phyloP scores from a whole-genome alignment of 2,329 filamentous ascomycete species.

The Talaromyces sp. region DNA sequence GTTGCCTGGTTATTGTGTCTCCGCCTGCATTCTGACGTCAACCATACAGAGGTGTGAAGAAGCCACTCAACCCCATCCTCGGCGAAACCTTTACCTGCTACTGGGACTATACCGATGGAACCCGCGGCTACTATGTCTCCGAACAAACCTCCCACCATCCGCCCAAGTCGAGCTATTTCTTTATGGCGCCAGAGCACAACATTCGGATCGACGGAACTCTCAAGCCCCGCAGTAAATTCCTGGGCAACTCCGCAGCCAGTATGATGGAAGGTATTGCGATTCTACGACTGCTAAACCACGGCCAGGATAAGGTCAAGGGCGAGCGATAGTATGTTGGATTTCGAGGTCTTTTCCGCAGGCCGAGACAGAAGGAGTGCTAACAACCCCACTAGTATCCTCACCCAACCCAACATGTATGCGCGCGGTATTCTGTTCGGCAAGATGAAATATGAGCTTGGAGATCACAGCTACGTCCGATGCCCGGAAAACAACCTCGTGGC shows the following conservation, averaged over 20 bases:
- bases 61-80: constrained; percentile 93
- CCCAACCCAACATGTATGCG: constrained; percentile 99
- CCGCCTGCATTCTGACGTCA: constrained; percentile 1
- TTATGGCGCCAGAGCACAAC: constrained; percentile 90
- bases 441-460: constrained; percentile 98
- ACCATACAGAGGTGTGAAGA: constrained; percentile 81
- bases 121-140: constrained; percentile 89
- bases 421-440: constrained; percentile 96
- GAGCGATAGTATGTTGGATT: constrained; percentile 80
- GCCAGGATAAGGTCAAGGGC: constrained; percentile 62
- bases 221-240: constrained; percentile 90
- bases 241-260: constrained; percentile 96
- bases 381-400: constrained; percentile 69
- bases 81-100: constrained; percentile 94
- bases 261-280: constrained; percentile 97
- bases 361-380: constrained; percentile 10
- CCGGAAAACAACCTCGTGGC: constrained; percentile 83
- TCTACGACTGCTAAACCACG: constrained; percentile 77
- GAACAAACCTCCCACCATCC: constrained; percentile 98
- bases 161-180: constrained; percentile 98
- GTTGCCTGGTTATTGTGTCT: neutral
- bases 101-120: constrained; percentile 86
- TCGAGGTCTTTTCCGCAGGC: neutral
- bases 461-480: constrained; percentile 90
- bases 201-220: constrained; percentile 95